phyloP scores from a whole-genome alignment of 768 basidiomycete species.

The Russula earlei region DNA sequence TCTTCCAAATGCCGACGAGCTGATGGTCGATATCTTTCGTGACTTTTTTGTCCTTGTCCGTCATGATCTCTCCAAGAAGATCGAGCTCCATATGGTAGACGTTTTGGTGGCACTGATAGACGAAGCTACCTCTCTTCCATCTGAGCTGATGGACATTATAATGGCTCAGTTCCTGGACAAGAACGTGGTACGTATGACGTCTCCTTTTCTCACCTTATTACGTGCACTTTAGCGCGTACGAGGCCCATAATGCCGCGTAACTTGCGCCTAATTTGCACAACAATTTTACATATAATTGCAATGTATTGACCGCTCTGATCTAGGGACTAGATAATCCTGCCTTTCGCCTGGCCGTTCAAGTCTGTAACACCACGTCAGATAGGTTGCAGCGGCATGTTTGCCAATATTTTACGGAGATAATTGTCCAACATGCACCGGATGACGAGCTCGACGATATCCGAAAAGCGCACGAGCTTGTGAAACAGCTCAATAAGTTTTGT shows the following conservation, averaged over 20 bases:
- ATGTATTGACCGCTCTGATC: slow-evolving; percentile 7
- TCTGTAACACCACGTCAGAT: slow-evolving; percentile 77
- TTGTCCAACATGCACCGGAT: slow-evolving; percentile 48
- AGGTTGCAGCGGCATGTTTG: slow-evolving; percentile 84
- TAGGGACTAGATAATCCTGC: slow-evolving; percentile 66
- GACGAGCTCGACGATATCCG: slow-evolving; percentile 63
- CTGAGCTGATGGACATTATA: slow-evolving; percentile 68
- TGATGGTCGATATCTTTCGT: slow-evolving; percentile 75
- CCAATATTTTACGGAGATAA: slow-evolving; percentile 88
- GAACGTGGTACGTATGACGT: slow-evolving; percentile 45
- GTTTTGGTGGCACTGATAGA: slow-evolving; percentile 86
- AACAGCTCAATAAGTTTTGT: slow-evolving; percentile 68
- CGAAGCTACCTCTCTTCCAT: slow-evolving; percentile 69
- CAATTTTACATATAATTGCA: not conserved
- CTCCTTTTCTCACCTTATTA: not conserved
- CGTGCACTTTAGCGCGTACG: not conserved
- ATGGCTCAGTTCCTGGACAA: slow-evolving; percentile 82
- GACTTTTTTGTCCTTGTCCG: slow-evolving; percentile 74
- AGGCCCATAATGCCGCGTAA: not conserved
- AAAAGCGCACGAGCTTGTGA: slow-evolving; percentile 77
- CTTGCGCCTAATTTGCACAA: not conserved
- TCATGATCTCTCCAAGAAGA: slow-evolving; percentile 67
- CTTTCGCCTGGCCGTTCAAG: slow-evolving; percentile 72
- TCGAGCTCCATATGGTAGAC: slow-evolving; percentile 79
- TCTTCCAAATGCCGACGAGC: slow-evolving; percentile 75